phyloP scores from a whole-genome alignment of 768 basidiomycete species.

The Lentinula raphanica region DNA sequence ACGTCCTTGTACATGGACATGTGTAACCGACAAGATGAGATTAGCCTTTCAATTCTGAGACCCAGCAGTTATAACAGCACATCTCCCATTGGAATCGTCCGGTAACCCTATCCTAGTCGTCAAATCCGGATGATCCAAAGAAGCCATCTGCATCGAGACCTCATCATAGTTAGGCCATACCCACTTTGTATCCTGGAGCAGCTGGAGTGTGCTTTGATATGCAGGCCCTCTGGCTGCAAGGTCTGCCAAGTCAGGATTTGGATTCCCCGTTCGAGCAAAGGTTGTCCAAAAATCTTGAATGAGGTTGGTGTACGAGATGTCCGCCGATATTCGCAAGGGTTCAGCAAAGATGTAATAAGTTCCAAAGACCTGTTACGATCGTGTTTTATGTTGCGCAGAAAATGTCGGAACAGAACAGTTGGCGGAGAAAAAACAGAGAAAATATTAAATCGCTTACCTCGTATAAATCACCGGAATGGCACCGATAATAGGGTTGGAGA shows the following conservation, averaged over 20 bases:
- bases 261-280: slow-evolving; percentile 4
- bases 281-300: slow-evolving; percentile 4
- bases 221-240: slow-evolving; percentile 1
- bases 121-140: slow-evolving; percentile 1
- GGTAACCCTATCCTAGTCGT: background rate
- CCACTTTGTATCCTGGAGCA: background rate
- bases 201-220: background rate
- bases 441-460: slow-evolving; percentile 7
- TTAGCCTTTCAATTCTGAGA: no score
- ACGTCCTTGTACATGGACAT: no score
- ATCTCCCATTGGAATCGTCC: slow-evolving; percentile 2
- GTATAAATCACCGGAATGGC: slow-evolving; percentile 17
- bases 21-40: no score
- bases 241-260: background rate
- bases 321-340: slow-evolving; percentile 11
- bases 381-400: background rate
- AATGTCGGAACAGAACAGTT: background rate
- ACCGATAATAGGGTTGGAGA: slow-evolving; percentile 16
- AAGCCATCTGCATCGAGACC: background rate
- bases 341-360: slow-evolving; percentile 16
- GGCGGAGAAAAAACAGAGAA: no score
- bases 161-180: slow-evolving; percentile 1
- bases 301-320: slow-evolving; percentile 9
- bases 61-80: slow-evolving; percentile 5
- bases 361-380: slow-evolving; percentile 17